Evolutionary conservation across 2,329 filamentous ascomycete species (phyloP).

Genomic region (Fusarium sororula): DNA sequence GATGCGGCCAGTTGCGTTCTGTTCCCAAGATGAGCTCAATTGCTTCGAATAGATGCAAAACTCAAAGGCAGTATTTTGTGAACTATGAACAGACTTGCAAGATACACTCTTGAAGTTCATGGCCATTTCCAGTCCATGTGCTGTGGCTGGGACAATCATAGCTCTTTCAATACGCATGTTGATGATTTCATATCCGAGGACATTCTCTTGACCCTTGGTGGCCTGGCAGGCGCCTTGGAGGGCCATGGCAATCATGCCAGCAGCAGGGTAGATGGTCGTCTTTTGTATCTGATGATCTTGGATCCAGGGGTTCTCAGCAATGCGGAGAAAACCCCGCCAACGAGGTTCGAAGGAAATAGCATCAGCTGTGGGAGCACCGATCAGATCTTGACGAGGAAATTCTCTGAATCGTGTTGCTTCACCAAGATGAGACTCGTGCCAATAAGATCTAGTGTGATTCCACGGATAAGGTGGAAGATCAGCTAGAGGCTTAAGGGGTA

Average conservation of each 20-base stretch:
- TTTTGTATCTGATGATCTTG: constrained; percentile 61
- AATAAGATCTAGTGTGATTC: constrained; percentile 62
- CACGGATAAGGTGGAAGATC: constrained; percentile 63
- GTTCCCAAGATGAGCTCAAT: constrained; percentile 52
- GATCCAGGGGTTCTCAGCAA: constrained; percentile 62
- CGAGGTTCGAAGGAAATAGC: constrained; percentile 56
- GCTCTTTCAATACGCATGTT: constrained; percentile 60
- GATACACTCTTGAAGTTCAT: constrained; percentile 53
- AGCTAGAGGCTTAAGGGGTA: constrained; percentile 48
- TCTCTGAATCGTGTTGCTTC: constrained; percentile 54
- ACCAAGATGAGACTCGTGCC: constrained; percentile 62
- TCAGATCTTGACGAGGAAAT: constrained; percentile 59
- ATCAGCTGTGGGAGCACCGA: constrained; percentile 57
- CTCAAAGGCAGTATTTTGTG: constrained; percentile 34
- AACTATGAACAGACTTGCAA: not conserved
- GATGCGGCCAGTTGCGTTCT: constrained; percentile 52
- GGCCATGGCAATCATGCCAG: constrained; percentile 60
- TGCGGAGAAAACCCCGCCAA: constrained; percentile 60
- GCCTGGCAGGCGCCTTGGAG: constrained; percentile 57
- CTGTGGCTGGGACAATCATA: constrained; percentile 58
- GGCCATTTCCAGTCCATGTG: constrained; percentile 60
- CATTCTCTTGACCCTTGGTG: constrained; percentile 31
- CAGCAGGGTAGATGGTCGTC: constrained; percentile 60
- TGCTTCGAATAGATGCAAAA: constrained; percentile 60
- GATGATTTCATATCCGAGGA: constrained; percentile 54